Conservation (phyloP, 2,329 filamentous ascomycete genomes). For the Dactylonectria estremocensis region DNA sequence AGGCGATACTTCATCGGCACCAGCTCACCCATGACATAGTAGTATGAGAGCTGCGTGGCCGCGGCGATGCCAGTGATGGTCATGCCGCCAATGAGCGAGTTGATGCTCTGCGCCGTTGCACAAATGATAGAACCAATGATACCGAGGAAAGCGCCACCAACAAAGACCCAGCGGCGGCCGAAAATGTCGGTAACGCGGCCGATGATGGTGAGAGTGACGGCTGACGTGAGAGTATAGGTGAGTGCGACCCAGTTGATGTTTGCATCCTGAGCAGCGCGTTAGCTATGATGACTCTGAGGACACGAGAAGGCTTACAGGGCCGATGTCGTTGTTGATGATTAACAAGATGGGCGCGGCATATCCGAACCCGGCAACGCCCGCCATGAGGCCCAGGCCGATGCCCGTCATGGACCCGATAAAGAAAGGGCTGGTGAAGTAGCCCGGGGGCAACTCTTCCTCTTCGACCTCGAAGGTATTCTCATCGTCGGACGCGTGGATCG, state of each 20-base stretch:
- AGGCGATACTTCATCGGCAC: constrained; percentile 57
- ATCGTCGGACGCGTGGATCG: constrained; percentile 23
- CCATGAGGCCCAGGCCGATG: constrained; percentile 46
- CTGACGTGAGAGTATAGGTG: constrained; percentile 48
- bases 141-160: constrained; percentile 50
- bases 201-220: constrained; percentile 47
- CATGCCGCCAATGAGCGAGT: constrained; percentile 55
- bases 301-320: constrained; percentile 26
- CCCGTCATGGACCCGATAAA: constrained; percentile 47
- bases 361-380: constrained; percentile 49
- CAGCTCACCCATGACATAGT: constrained; percentile 55
- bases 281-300: not conserved
- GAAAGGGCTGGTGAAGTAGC: constrained; percentile 47
- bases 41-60: constrained; percentile 56
- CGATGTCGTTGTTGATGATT: constrained; percentile 42
- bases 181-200: constrained; percentile 49
- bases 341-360: constrained; percentile 42
- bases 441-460: constrained; percentile 38
- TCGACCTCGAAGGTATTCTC: constrained; percentile 40
- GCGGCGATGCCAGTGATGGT: constrained; percentile 56
- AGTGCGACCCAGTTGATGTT: constrained; percentile 52
- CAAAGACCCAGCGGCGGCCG: constrained; percentile 48
- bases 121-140: constrained; percentile 56
- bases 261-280: constrained; percentile 28
- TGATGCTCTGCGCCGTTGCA: constrained; percentile 53